Conservation (phyloP, 2,329 filamentous ascomycete genomes). For the Pochonia chlamydosporia region DNA sequence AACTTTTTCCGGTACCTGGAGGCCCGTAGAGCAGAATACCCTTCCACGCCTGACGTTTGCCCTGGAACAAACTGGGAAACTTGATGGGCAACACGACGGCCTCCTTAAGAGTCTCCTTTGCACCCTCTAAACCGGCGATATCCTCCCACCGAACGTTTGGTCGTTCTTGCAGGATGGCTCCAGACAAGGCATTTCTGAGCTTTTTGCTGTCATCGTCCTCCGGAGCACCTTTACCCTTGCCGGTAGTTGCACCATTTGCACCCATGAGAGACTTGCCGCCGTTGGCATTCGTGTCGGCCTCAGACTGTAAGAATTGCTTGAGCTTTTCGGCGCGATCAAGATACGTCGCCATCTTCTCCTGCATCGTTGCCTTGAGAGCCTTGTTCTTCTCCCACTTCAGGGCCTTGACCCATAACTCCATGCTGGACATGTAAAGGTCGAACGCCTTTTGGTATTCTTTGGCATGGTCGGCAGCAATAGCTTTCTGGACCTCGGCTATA, state of each 20-base stretch:
- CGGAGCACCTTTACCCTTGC: slow-evolving; percentile 56
- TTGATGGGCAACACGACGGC: slow-evolving; percentile 97
- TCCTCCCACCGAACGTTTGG: slow-evolving; percentile 98
- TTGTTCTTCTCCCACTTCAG: slow-evolving; percentile 99
- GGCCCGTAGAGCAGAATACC: slow-evolving; percentile 94
- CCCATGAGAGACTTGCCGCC: slow-evolving; percentile 58
- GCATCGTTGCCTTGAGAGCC: slow-evolving; percentile 95
- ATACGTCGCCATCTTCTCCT: slow-evolving; percentile 90
- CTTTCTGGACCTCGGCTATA: slow-evolving; percentile 95
- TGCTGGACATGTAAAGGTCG: slow-evolving; percentile 88
- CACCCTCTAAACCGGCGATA: slow-evolving; percentile 86
- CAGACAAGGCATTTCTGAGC: slow-evolving; percentile 80
- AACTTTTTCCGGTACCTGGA: slow-evolving; percentile 95
- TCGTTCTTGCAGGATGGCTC: slow-evolving; percentile 90
- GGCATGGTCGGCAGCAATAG: slow-evolving; percentile 91
- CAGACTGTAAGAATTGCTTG: slow-evolving; percentile 80
- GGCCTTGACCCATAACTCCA: slow-evolving; percentile 97
- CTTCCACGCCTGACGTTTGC: slow-evolving; percentile 97
- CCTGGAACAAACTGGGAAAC: slow-evolving; percentile 92
- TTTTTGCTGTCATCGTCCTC: slow-evolving; percentile 94
- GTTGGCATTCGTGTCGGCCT: slow-evolving; percentile 64
- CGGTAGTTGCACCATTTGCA: slow-evolving; percentile 62
- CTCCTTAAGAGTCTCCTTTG: slow-evolving; percentile 96
- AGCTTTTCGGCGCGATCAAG: slow-evolving; percentile 99
- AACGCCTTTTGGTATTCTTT: slow-evolving; percentile 98